Evolutionary conservation across 139 green algal genomes (phyloP).

Genomic region (Chlamydomonas schloesseri): DNA sequence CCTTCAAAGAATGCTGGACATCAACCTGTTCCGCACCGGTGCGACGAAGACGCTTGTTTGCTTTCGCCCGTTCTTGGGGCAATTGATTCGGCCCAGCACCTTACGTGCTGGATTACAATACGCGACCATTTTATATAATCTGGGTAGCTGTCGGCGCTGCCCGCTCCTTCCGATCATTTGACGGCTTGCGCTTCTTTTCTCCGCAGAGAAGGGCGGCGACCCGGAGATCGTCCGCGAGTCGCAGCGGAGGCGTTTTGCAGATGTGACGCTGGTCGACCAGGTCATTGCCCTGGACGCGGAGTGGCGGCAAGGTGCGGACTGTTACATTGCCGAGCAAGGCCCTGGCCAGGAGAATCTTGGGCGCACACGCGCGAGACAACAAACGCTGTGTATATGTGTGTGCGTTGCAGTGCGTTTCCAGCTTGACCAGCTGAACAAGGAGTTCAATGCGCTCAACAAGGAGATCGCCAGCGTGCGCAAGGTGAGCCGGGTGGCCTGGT

Average conservation of each 20-base stretch:
- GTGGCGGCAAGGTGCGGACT: constrained; percentile 83
- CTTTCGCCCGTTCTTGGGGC: background rate
- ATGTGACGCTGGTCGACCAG: constrained; percentile 91
- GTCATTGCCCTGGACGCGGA: constrained; percentile 92
- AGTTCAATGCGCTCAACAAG: constrained; percentile 96
- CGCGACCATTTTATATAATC: too few relatives aligned
- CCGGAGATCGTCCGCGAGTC: constrained; percentile 94
- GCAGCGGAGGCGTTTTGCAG: constrained; percentile 87
- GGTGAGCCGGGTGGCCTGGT: constrained; percentile 40
- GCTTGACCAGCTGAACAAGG: constrained; percentile 88
- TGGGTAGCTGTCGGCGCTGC: too few relatives aligned
- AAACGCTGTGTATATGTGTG: background rate
- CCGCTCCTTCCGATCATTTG: background rate
- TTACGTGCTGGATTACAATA: too few relatives aligned
- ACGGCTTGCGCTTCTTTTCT: background rate
- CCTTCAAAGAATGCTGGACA: constrained; percentile 90
- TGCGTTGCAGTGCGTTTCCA: constrained; percentile 75
- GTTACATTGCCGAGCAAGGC: background rate
- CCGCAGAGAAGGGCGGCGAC: constrained; percentile 95
- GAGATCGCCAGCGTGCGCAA: constrained; percentile 86
- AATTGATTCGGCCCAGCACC: too few relatives aligned
- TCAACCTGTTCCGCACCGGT: constrained; percentile 89
- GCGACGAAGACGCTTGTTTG: background rate
- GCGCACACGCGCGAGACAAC: background rate
- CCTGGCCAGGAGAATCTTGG: too few relatives aligned